Evolutionary conservation across 306 rosid genomes (phyloP), one percentile per base, ranked within the genome.

Genomic region (Fragaria nilgerrensis): DNA sequence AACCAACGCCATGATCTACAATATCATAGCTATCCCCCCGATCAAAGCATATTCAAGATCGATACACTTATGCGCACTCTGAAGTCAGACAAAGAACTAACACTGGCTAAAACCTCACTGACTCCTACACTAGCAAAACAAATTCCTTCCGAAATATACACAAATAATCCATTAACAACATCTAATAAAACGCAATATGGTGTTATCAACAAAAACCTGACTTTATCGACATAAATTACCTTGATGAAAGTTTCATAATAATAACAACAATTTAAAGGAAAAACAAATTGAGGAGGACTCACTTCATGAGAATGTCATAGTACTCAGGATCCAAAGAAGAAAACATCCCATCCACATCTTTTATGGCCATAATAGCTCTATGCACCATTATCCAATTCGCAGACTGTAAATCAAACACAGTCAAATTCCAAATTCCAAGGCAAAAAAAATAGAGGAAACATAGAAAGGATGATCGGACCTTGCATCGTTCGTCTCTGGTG

Each of bases 311-410:
- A 55, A 92, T 95, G 83, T 95, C 97, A 77, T 95, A 89, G 88
- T 95, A 95, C 87, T 95, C 98, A n/a, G 98, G 88, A 87, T 95
- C 98, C 89, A 95, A 82, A 61, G 96, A 90, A 83, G 96, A 85
- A 70, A 94, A 96, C 95, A 94, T 84, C 37, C 91, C 98, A 83
- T 92, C 98, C 65, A 92, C 92, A 79, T 92, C 97, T 82, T 92
- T 92, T 74, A 92, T 95, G 22, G 99, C 97, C 99, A 92, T 95
- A 55, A 95, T 74, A 83, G 99, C 93, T 90, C 94, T 89, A 74
- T 95, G 99, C 81, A 95, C 97, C 53, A 81, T 97, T 74, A 95
- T 84, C 99, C 99, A 95, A 82, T 92, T 93, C 25, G 96, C 97
- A 12, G 99, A 90, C 99, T 95, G 82, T 50, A 50, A 39, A 44